Evolutionary conservation across 2,329 filamentous ascomycete species (phyloP), one percentile per base, ranked within the genome.

Genomic region (Verticillium longisporum): DNA sequence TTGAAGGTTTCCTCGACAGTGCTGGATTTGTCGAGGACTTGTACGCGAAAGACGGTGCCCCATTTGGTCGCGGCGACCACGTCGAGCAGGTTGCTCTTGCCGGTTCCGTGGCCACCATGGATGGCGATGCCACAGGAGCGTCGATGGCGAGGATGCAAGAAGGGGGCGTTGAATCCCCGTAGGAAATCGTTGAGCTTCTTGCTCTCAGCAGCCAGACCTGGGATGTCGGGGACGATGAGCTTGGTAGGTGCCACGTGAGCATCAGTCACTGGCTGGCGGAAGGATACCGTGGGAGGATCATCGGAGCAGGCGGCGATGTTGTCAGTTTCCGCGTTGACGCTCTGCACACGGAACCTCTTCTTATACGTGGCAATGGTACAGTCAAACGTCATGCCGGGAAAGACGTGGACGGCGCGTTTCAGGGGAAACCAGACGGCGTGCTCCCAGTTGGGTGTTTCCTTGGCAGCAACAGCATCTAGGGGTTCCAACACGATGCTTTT

Each of bases 101-200:
- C 94, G 0, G 91, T 96, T 11, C 94, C 93, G 64, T 86, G 85
- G 18, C 90, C 88, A 14, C 94, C 94, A 71, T 96, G 88, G 4
- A 97, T 79, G 31, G 95, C 80, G 38, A 95, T 82, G 0, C 86
- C 86, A 59, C 83, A 80, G 1, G 83, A 76, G 66, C 69, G 73
- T 34, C 69, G 66, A 65, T 75, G 68, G 61, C 68, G 61, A 60
- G 69, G 62, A 54, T 69, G 57, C 61, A 68, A 67, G 41, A 72
- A 73, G 1, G 68, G 68, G 1, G 72, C 70, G 55, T 79, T 80
- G 66, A 89, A 88, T 62, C 79, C 78, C 31, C 73, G 70, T 31
- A 96, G 79, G 58, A 87, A 86, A 41, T 78, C 71, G 71, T 96
- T 94, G 64, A 96, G 82, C 59, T 81, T 77, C 36, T 78, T 74